Base-by-base conservation (phyloP, 345 rosid genomes). In the Camelina hispida region DNA sequence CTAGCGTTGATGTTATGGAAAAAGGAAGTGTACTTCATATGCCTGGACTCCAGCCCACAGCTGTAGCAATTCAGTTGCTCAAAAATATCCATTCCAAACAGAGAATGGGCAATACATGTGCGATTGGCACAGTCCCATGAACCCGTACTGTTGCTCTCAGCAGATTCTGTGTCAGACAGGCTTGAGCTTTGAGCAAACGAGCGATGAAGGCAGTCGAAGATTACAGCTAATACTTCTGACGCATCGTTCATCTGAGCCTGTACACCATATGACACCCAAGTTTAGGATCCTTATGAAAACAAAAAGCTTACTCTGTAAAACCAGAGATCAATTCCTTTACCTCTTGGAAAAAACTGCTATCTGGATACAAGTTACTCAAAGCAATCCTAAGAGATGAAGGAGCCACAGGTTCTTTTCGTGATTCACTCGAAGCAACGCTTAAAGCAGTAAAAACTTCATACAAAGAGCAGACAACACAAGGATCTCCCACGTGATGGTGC, bases 201-300 rank as follows among this genome's bases (percentile, higher is more conserved):
- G 69, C 59, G 84, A 85, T 95, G 97, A 81, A 95, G 97, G 83
- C 97, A 92, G 65, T 86, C 89, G 76, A 95, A 95, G 67, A 95
- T 84, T 69, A 88, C 97, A 16, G 69, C 91, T 82, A 95, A 75
- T 51, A 95, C 99, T 90, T 95, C 97, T 66, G 97, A 90, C 73
- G 99, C 97, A 83, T 95, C 99, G 69, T 95, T 92, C 99, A 95
- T 95, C 83, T 95, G 94, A 70, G 86, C 97, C 97, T 95, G 96
- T 58, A 60, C 78, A 78, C 81, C 62, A 66, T 30, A 66, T 20
- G 35, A 58, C 11, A 7, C 48, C 56, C 51, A 48, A 9, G 52
- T 59, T 76, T 65, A 58, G 73, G 64, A 62, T 71, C 20, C 34
- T 25, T 22, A 56, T 57, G 25, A 48, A 57, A 28, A 4, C 43